phyloP scores from a whole-genome alignment of 108 stramenopile species.

The Phaeodactylum tricornutum region DNA sequence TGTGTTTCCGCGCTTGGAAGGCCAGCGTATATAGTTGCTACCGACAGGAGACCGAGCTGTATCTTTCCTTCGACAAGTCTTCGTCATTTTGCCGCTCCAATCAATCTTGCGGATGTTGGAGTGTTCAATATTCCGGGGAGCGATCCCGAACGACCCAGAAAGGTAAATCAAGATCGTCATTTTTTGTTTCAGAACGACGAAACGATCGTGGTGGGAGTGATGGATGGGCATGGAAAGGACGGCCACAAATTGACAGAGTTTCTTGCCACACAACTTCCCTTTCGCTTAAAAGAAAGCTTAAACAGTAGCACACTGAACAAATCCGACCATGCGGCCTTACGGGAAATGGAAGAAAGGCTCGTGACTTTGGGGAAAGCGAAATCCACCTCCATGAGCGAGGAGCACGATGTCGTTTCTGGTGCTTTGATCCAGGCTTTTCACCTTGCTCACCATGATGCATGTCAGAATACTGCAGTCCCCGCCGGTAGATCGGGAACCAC shows the following conservation, averaged over 20 bases:
- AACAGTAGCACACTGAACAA: background rate
- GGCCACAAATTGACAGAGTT: slow-evolving; percentile 13
- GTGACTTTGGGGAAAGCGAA: background rate
- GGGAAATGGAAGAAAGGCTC: background rate
- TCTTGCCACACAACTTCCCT: slow-evolving; percentile 6
- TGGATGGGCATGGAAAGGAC: slow-evolving; percentile 24
- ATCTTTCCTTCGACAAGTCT: too few species aligned
- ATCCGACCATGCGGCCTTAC: background rate
- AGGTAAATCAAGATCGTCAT: slow-evolving; percentile 20
- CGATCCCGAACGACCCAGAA: slow-evolving; percentile 14
- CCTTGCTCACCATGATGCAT: slow-evolving; percentile 13
- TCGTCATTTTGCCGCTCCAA: too few species aligned
- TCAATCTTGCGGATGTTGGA: too few species aligned
- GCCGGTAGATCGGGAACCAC: slow-evolving; percentile 18
- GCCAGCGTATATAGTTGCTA: too few species aligned
- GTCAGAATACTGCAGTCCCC: slow-evolving; percentile 1
- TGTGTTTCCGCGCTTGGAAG: too few species aligned
- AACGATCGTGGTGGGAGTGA: slow-evolving; percentile 8
- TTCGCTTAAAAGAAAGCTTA: background rate
- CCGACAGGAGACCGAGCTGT: too few species aligned
- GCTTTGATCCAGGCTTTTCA: slow-evolving; percentile 16
- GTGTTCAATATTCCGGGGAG: too few species aligned
- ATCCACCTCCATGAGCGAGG: background rate
- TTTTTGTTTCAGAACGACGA: slow-evolving; percentile 2
- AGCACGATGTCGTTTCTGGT: too few species aligned